phyloP scores from a whole-genome alignment of 1,284 basidiomycete genomes.

The Ceratobasidium sp. region DNA sequence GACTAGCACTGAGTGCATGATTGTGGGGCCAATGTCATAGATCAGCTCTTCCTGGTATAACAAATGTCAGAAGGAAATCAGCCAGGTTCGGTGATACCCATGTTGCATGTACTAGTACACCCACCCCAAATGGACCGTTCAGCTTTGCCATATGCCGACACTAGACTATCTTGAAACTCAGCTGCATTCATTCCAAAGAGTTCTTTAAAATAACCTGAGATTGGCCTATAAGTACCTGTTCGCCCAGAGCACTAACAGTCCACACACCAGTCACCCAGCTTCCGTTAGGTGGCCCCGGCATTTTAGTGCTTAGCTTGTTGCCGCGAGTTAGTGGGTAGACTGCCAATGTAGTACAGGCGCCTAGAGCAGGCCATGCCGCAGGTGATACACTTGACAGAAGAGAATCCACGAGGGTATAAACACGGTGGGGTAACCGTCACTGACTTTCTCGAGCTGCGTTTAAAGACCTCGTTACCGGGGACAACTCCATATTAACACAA shows the following conservation, averaged over 20 bases:
- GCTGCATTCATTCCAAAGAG: slow-evolving; percentile 5
- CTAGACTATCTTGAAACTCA: slow-evolving; percentile 59
- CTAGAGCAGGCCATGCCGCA: slow-evolving; percentile 11
- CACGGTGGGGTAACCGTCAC: neutral
- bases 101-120: slow-evolving; percentile 44
- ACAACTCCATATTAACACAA: too few relatives aligned
- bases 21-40: slow-evolving; percentile 65
- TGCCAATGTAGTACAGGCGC: neutral
- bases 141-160: slow-evolving; percentile 64
- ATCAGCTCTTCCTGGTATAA: slow-evolving; percentile 60
- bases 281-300: slow-evolving; percentile 15
- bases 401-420: neutral
- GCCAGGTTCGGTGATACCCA: neutral
- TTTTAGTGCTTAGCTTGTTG: neutral
- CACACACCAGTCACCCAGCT: slow-evolving; percentile 9
- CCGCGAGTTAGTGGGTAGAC: neutral
- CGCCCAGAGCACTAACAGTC: too few relatives aligned
- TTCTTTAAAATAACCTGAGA: slow-evolving; percentile 15
- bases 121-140: slow-evolving; percentile 67
- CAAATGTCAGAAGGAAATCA: neutral
- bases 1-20: slow-evolving; percentile 62
- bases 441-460: too few relatives aligned
- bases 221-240: too few relatives aligned
- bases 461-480: too few relatives aligned
- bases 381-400: neutral